Evolutionary conservation across 2,329 filamentous ascomycete genomes (phyloP), one percentile per base, ranked within the genome.

Genomic region (Colletotrichum truncatum): DNA sequence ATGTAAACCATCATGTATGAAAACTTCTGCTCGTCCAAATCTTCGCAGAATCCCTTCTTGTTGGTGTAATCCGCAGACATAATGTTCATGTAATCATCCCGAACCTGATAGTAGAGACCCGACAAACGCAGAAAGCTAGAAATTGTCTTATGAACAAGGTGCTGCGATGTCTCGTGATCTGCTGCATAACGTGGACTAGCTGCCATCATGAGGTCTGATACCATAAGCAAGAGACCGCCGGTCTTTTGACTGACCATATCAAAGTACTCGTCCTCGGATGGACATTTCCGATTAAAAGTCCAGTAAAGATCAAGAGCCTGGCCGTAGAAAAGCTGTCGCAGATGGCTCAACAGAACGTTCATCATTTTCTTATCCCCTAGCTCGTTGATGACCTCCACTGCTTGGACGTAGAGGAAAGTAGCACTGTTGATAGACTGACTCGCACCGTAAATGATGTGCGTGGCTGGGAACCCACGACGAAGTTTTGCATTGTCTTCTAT

Each of bases 281-380:
- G 93, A 77, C 92, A 95, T 11, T 90, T 94, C 63, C 95, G 81
- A 18, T 89, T 93, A 78, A 96, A 92, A 58, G 92, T 86, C 93
- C 93, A 97, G 81, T 92, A 95, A 26, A 97, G 85, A 72, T 97
- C 93, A 91, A 96, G 94, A 68, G 93, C 93, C 78, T 97, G 93
- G 14, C 93, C 93, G 25, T 92, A 84, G 77, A 97, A 93, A 48
- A 97, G 87, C 74, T 95, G 93, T 25, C 54, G 25, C 6, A 60
- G 12, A 10, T 60, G n/a, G n/a, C n/a, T n/a, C n/a, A n/a, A n/a
- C n/a, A n/a, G n/a, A n/a, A n/a, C n/a, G n/a, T n/a, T n/a, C n/a
- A n/a, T n/a, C n/a, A n/a, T n/a, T n/a, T n/a, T 73, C 92, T 93
- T 65, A 84, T 81, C 60, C 96, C 86, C 69, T 86, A 88, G 3